phyloP scores from a whole-genome alignment of 768 basidiomycete species.

The Baorangia bicolor region DNA sequence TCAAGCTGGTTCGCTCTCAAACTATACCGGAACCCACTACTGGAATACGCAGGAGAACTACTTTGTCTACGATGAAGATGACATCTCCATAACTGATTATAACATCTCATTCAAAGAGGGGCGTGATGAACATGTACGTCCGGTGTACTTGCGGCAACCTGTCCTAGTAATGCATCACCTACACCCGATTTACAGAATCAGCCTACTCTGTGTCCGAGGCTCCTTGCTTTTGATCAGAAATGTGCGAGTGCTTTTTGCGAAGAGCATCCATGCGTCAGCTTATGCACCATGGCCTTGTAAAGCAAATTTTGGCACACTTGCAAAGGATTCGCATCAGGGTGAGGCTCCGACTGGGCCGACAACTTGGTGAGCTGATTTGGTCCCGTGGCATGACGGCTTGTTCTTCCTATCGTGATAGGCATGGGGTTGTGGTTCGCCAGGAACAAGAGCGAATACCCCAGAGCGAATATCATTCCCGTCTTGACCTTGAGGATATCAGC shows the following conservation, averaged over 20 bases:
- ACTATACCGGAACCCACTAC: constrained; percentile 73
- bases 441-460: constrained; percentile 51
- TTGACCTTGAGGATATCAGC: constrained; percentile 30
- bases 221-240: constrained; percentile 68
- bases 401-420: constrained; percentile 38
- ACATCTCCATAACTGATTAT: constrained; percentile 46
- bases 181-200: constrained; percentile 24
- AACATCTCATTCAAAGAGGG: constrained; percentile 70
- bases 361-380: constrained; percentile 18
- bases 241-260: constrained; percentile 34
- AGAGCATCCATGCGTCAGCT: constrained; percentile 3
- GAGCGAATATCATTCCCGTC: constrained; percentile 53
- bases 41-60: constrained; percentile 82
- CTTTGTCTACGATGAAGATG: constrained; percentile 47
- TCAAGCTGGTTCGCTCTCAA: constrained; percentile 67
- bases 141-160: neutral
- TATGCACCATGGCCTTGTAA: constrained; percentile 3
- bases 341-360: constrained; percentile 16
- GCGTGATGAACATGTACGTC: constrained; percentile 46
- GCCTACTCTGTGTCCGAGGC: constrained; percentile 55
- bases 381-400: neutral
- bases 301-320: constrained; percentile 69
- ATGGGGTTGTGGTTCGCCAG: constrained; percentile 47
- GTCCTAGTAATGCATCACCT: neutral
- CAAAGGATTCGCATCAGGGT: constrained; percentile 39